These are phyloP conservation scores for Neopestalotiopsis sp. DNA, from an alignment of 2,329 filamentous ascomycete species.

Conservation along the genomic window DNA sequence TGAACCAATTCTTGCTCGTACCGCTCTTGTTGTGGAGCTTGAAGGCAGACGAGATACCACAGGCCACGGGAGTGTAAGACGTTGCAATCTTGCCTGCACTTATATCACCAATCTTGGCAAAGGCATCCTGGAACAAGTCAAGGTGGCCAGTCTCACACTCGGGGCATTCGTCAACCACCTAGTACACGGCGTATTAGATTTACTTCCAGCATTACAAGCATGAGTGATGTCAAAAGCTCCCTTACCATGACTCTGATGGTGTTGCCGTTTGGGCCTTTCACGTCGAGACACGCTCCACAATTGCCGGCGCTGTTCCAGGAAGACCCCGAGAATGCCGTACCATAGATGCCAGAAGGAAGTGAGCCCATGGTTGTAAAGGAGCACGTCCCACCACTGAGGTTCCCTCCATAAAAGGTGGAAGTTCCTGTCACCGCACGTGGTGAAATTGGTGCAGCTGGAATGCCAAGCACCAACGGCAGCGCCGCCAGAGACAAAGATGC, in stretches of 20 bases:
- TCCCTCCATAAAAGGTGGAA: conserved; percentile 61
- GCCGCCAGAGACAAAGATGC: neutral
- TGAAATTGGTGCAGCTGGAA: conserved; percentile 8
- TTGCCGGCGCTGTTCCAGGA: conserved; percentile 61
- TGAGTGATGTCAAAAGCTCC: neutral
- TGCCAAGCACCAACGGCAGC: neutral
- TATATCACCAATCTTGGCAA: conserved; percentile 41
- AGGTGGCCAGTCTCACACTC: conserved; percentile 47
- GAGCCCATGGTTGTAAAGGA: conserved; percentile 65
- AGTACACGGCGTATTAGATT: neutral
- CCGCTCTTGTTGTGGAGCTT: conserved; percentile 51
- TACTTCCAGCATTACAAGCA: neutral
- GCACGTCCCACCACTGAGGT: conserved; percentile 65
- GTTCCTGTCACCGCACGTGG: conserved; percentile 39
- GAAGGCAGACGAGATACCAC: conserved; percentile 48
- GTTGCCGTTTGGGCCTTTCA: conserved; percentile 62
- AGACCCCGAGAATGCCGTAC: conserved; percentile 64
- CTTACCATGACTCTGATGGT: conserved; percentile 68
- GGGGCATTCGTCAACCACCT: conserved; percentile 53
- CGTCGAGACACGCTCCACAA: conserved; percentile 67
- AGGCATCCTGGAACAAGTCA: conserved; percentile 51
- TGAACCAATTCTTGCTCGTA: conserved; percentile 49
- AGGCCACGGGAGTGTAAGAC: conserved; percentile 45
- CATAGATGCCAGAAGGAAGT: conserved; percentile 62
- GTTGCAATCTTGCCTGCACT: conserved; percentile 46